phyloP scores from a whole-genome alignment of 1,284 basidiomycete species.

The Psilocybe mexicana region DNA sequence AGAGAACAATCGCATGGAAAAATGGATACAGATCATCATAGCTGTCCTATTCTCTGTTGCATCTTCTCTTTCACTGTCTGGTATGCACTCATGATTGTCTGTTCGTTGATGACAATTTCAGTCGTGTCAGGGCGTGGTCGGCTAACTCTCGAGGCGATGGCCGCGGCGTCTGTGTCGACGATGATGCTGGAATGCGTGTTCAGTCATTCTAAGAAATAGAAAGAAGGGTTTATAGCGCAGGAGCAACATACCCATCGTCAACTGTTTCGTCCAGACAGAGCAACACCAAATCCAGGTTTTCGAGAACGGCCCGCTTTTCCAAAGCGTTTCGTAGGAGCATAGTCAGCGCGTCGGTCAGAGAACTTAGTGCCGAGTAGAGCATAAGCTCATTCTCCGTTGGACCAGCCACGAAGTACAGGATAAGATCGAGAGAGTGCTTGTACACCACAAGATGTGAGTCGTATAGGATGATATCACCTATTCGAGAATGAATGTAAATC shows the following conservation, averaged over 20 bases:
- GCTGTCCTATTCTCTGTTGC: constrained; percentile 55
- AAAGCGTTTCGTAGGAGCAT: constrained; percentile 89
- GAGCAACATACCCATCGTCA: constrained; percentile 87
- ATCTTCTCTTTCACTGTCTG: constrained; percentile 83
- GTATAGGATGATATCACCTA: constrained; percentile 94
- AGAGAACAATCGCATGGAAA: background rate
- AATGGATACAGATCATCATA: constrained; percentile 30
- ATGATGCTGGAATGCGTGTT: constrained; percentile 71
- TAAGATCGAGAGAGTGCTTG: constrained; percentile 92
- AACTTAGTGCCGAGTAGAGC: constrained; percentile 83
- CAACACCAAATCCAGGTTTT: constrained; percentile 93
- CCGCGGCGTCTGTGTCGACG: constrained; percentile 93
- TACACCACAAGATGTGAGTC: constrained; percentile 92
- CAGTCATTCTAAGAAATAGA: constrained; percentile 1
- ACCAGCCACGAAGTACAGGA: constrained; percentile 92
- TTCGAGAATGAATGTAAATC: background rate
- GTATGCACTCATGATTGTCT: constrained; percentile 91
- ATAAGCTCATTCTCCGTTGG: constrained; percentile 95
- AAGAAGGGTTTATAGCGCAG: background rate
- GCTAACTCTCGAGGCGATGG: constrained; percentile 94
- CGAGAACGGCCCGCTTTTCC: constrained; percentile 93
- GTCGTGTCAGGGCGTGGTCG: constrained; percentile 91
- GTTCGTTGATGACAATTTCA: constrained; percentile 99
- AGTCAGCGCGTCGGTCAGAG: constrained; percentile 85
- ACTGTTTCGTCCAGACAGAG: constrained; percentile 96